These are phyloP conservation scores for Comarum palustre DNA, from an alignment of 306 rosid species.

Conservation along the genomic window DNA sequence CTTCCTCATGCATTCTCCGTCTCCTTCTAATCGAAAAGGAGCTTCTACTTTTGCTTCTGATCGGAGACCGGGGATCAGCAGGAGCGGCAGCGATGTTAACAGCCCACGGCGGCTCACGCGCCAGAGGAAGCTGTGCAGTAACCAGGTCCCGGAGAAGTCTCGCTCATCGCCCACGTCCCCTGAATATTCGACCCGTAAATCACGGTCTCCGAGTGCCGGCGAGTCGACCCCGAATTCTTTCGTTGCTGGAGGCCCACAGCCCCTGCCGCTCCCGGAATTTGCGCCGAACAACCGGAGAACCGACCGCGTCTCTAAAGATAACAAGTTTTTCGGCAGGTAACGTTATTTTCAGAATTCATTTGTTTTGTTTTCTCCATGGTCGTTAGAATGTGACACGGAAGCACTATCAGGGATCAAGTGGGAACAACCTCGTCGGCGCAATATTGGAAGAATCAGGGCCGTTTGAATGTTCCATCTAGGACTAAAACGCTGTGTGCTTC, in stretches of 20 bases:
- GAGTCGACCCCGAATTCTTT: conserved; percentile 19
- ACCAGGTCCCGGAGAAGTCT: conserved; percentile 31
- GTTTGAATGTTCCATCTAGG: conserved; percentile 29
- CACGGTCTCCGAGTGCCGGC: conserved; percentile 22
- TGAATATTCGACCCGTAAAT: conserved; percentile 25
- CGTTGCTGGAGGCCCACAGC: conserved; percentile 36
- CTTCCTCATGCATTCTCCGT: conserved; percentile 22
- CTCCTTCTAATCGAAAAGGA: neutral
- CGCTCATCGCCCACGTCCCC: conserved; percentile 50
- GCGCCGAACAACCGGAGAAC: conserved; percentile 31
- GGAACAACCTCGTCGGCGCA: conserved; percentile 15
- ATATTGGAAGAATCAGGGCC: conserved; percentile 33
- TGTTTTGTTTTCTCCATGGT: neutral
- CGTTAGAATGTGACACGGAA: conserved; percentile 7
- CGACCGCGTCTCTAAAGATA: conserved; percentile 24
- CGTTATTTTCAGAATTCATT: neutral
- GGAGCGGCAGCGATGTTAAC: conserved; percentile 11
- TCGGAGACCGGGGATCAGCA: neutral
- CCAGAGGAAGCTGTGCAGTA: conserved; percentile 52
- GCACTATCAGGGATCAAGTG: conserved; percentile 34
- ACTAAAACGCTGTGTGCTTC: neutral
- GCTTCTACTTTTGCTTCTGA: neutral
- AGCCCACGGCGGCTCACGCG: conserved; percentile 61
- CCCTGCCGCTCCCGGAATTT: conserved; percentile 65
- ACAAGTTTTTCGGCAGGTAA: conserved; percentile 37